phyloP scores from a whole-genome alignment of 176 grass and related monocot genomes.

The Zea mays region Zm-B73-REFERENCE-NAM-5.0 NC_050101.1:116700501-116701000 shows the following conservation, averaged over 20 bases:
- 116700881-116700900: neutral
- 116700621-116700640: too few species aligned
- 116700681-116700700: too few species aligned
- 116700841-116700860: slow-evolving; percentile 34
- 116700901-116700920: neutral
- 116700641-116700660: too few species aligned
- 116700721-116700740: slow-evolving; percentile 34
- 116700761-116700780: neutral
- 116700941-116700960: neutral
- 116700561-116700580: too few species aligned
- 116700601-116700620: too few species aligned
- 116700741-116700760: slow-evolving; percentile 26
- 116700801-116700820: neutral
- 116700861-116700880: slow-evolving; percentile 29
- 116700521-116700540: too few species aligned
- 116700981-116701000: slow-evolving; percentile 15
- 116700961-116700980: neutral
- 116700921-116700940: neutral
- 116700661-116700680: too few species aligned
- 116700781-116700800: neutral
- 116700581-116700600: too few species aligned
- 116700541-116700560: too few species aligned
- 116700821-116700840: neutral
- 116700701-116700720: neutral
- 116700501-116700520: too few species aligned